Percentiles rank a stretch among this genome's conserved stretches.
phyloP scores from a whole-genome alignment of 1,139 yeast genomes.

The Scheffersomyces parashehatae region DNA sequence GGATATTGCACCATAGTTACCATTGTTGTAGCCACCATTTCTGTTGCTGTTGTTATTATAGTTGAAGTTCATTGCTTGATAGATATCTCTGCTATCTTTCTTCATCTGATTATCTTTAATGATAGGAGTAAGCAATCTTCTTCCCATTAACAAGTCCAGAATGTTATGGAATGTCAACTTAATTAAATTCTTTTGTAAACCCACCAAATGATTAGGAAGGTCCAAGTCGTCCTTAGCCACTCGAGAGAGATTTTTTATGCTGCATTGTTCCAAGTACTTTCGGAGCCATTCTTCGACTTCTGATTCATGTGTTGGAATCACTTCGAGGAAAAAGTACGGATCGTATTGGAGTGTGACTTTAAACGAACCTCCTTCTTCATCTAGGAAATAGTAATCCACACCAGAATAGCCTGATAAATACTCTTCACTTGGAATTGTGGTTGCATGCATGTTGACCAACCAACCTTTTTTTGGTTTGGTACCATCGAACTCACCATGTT shows the following conservation, averaged over 20 bases:
- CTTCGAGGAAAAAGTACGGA: slow-evolving; percentile 83
- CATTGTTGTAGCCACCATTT: slow-evolving; percentile 15
- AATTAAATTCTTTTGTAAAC: slow-evolving; percentile 64
- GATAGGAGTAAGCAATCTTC: slow-evolving; percentile 68
- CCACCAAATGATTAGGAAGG: slow-evolving; percentile 83
- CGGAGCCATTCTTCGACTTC: slow-evolving; percentile 87
- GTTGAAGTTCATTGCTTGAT: slow-evolving; percentile 53
- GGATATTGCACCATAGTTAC: too few relatives aligned
- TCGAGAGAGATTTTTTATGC: slow-evolving; percentile 55
- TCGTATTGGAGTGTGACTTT: slow-evolving; percentile 81
- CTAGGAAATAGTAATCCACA: slow-evolving; percentile 93
- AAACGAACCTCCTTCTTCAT: slow-evolving; percentile 96
- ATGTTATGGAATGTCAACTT: slow-evolving; percentile 75
- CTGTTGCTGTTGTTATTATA: slow-evolving; percentile 29
- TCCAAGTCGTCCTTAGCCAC: slow-evolving; percentile 75
- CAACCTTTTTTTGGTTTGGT: slow-evolving; percentile 72
- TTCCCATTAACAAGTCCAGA: slow-evolving; percentile 71
- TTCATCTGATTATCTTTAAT: slow-evolving; percentile 66
- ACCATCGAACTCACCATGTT: slow-evolving; percentile 56
- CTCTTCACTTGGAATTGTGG: slow-evolving; percentile 57
- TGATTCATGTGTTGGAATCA: slow-evolving; percentile 64
- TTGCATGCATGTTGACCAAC: slow-evolving; percentile 84
- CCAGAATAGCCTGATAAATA: slow-evolving; percentile 63
- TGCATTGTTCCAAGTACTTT: slow-evolving; percentile 60
- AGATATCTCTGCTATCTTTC: slow-evolving; percentile 69